These are phyloP conservation scores for Ceratocystiopsis minuta DNA, from an alignment of 2,329 filamentous ascomycete species.

Conservation along the genomic window DNA sequence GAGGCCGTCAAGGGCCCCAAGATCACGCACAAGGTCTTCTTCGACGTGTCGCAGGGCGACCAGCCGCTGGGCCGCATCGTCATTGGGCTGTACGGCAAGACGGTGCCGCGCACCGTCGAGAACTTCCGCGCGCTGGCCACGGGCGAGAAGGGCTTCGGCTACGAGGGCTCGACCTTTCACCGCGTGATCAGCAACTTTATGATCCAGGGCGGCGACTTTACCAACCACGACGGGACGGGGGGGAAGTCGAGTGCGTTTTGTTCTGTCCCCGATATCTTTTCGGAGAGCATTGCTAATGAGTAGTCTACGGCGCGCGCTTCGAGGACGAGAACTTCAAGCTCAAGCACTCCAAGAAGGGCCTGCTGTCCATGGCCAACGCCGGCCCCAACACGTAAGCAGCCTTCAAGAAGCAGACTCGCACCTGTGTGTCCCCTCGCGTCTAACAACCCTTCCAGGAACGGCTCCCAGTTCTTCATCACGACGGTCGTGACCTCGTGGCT, in stretches of 20 bases:
- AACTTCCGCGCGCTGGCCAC: conserved; percentile 69
- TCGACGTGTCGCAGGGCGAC: conserved; percentile 65
- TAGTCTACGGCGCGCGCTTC: conserved; percentile 93
- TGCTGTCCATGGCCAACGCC: conserved; percentile 90
- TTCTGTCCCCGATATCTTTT: no score
- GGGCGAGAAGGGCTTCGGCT: conserved; percentile 75
- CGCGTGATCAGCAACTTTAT: conserved; percentile 87
- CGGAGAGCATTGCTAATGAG: no score
- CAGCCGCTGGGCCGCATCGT: conserved; percentile 57
- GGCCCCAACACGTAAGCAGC: conserved; percentile 66
- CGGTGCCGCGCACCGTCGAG: conserved; percentile 56
- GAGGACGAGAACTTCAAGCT: conserved; percentile 76
- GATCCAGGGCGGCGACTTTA: conserved; percentile 94
- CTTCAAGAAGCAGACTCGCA: background rate
- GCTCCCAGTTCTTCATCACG: conserved; percentile 95
- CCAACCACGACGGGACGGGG: conserved; percentile 78
- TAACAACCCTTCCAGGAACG: conserved; percentile 48
- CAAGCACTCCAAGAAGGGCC: conserved; percentile 56
- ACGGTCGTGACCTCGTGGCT: conserved; percentile 81
- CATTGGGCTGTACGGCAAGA: conserved; percentile 75
- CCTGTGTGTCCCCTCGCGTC: background rate
- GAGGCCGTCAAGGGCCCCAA: conserved; percentile 73
- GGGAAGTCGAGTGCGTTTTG: conserved; percentile 86
- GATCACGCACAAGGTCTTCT: conserved; percentile 91
- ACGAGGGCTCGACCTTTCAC: conserved; percentile 73